Conservation (phyloP, 768 basidiomycete genomes). For the Amyloporia xantha region DNA sequence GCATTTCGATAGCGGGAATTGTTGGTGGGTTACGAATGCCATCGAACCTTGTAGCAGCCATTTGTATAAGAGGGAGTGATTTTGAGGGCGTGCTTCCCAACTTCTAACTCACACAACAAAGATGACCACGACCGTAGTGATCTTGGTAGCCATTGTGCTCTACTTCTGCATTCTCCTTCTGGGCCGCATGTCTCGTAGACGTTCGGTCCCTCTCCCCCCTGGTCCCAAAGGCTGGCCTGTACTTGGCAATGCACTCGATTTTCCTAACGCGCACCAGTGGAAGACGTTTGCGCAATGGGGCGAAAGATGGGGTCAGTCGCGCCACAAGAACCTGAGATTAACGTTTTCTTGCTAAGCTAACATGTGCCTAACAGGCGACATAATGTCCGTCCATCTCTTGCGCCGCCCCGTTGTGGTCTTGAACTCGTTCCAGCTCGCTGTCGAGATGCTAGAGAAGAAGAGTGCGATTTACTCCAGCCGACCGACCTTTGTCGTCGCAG, state of each 20-base stretch:
- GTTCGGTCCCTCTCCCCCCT: slow-evolving; percentile 17
- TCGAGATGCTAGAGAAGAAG: slow-evolving; percentile 27
- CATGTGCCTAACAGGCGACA: slow-evolving; percentile 18
- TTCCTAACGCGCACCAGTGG: slow-evolving; percentile 20
- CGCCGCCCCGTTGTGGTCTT: slow-evolving; percentile 24
- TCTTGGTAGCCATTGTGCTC: neutral
- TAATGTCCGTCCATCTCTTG: slow-evolving; percentile 23
- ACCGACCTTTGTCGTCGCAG: slow-evolving; percentile 20
- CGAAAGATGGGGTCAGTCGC: slow-evolving; percentile 21
- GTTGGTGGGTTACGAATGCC: too few relatives aligned
- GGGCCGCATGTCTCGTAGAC: neutral
- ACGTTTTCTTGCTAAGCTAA: too few relatives aligned
- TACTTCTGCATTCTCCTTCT: neutral
- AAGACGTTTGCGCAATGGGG: slow-evolving; percentile 21
- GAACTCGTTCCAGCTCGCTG: slow-evolving; percentile 21
- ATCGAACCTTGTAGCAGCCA: too few relatives aligned
- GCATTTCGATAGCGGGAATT: too few relatives aligned
- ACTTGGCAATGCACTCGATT: slow-evolving; percentile 20
- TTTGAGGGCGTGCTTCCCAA: too few relatives aligned
- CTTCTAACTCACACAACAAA: too few relatives aligned
- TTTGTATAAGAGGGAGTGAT: too few relatives aligned
- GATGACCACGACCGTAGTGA: too few relatives aligned
- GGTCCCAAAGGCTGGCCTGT: slow-evolving; percentile 21
- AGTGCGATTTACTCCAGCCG: slow-evolving; percentile 26
- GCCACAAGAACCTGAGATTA: too few relatives aligned